A percentile compares a stretch with the other conserved stretches of the same genome.
Evolutionary conservation across 148 eudicot species (phyloP).

Genomic region (Rhododendron ovatum): DNA sequence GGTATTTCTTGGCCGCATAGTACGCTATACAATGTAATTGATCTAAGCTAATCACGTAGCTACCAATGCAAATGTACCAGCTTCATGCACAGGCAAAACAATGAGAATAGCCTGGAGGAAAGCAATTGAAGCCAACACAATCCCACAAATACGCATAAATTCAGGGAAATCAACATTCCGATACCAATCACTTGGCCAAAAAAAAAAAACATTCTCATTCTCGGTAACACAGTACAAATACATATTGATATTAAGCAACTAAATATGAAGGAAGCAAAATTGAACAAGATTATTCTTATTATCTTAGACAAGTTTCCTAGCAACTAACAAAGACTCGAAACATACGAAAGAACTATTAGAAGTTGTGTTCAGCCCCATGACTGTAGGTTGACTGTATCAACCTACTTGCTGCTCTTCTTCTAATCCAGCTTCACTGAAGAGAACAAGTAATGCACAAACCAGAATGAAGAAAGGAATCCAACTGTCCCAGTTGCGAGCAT

Average conservation of each 20-base stretch:
- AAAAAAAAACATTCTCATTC: neutral
- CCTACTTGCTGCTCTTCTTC: neutral
- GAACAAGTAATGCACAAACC: constrained; percentile 39
- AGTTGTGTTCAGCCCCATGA: neutral
- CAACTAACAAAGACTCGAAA: constrained; percentile 18
- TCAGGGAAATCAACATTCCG: neutral
- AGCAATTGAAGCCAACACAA: neutral
- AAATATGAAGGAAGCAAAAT: constrained; percentile 22
- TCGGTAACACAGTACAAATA: constrained; percentile 4
- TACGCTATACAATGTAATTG: too few relatives aligned
- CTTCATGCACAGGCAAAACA: neutral
- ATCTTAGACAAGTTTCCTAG: constrained; percentile 19
- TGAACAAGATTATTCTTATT: constrained; percentile 20
- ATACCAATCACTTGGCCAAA: neutral
- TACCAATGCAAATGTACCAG: neutral
- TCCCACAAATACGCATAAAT: neutral
- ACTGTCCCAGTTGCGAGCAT: constrained; percentile 37
- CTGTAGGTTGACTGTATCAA: neutral
- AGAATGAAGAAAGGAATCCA: constrained; percentile 34
- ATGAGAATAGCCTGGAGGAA: neutral
- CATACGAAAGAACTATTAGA: neutral
- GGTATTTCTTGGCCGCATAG: too few relatives aligned
- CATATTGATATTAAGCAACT: constrained; percentile 14
- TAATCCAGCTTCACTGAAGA: constrained; percentile 39
- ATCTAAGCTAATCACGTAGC: neutral